Conservation (phyloP, 495 filamentous ascomycete genomes). For the Thermochaetoides thermophila region DNA sequence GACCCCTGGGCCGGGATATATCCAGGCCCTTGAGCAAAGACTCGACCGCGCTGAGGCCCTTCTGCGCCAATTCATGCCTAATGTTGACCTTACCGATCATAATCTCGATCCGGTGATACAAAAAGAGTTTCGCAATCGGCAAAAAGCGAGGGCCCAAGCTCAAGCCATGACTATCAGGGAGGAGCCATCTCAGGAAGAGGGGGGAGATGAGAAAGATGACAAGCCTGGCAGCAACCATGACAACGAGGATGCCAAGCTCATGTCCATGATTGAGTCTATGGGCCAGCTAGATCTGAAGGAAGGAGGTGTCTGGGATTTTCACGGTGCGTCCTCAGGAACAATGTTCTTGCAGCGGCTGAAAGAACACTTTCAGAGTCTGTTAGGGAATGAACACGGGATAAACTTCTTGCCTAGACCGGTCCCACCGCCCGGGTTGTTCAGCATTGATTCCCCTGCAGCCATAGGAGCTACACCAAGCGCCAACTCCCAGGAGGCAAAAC, state of each 20-base stretch:
- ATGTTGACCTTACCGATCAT: constrained; percentile 73
- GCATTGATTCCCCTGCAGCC: constrained; percentile 64
- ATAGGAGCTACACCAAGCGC: constrained; percentile 46
- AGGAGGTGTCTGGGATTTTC: constrained; percentile 84
- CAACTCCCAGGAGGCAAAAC: constrained; percentile 39
- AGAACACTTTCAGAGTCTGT: constrained; percentile 57
- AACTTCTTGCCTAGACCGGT: constrained; percentile 33
- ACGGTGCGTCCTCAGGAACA: constrained; percentile 82
- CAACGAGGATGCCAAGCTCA: constrained; percentile 62
- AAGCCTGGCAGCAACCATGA: too few species aligned
- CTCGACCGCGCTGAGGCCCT: constrained; percentile 74
- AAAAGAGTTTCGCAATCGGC: constrained; percentile 38
- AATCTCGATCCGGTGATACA: constrained; percentile 55
- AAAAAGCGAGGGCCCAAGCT: constrained; percentile 26
- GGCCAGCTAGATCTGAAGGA: constrained; percentile 87
- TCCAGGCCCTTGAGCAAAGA: constrained; percentile 76
- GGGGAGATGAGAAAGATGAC: too few species aligned
- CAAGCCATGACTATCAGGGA: constrained; percentile 20
- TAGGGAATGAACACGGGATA: constrained; percentile 37
- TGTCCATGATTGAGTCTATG: constrained; percentile 88
- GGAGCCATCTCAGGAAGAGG: constrained; percentile 10
- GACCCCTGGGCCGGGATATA: constrained; percentile 88
- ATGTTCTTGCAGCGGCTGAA: constrained; percentile 75
- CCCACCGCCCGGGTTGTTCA: constrained; percentile 22
- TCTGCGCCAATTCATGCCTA: constrained; percentile 64